These are phyloP conservation scores for Castanea sativa DNA, from an alignment of 306 rosid species.

Conservation along the genomic window DNA sequence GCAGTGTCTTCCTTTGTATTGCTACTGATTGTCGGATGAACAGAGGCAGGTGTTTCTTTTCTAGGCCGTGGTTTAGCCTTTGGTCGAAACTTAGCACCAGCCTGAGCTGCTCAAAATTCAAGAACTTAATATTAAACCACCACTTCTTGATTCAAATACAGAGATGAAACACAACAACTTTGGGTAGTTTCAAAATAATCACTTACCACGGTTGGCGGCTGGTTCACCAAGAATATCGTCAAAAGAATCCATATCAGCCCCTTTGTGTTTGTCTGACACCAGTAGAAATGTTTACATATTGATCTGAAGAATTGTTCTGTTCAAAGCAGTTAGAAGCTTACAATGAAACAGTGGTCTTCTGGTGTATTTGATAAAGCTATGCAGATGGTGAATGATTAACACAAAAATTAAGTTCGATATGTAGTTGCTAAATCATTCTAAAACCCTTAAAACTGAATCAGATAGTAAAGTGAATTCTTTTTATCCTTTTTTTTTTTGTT, in stretches of 20 bases:
- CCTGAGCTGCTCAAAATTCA: constrained; percentile 35
- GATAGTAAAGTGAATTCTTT: background rate
- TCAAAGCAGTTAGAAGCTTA: background rate
- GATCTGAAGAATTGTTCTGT: background rate
- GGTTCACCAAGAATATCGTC: constrained; percentile 51
- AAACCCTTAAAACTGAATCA: background rate
- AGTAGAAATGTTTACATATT: background rate
- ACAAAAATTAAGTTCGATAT: background rate
- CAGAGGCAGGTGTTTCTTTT: constrained; percentile 31
- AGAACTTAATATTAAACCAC: background rate
- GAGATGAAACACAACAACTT: background rate
- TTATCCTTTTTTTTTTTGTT: background rate
- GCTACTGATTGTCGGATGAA: constrained; percentile 15
- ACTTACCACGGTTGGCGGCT: constrained; percentile 37
- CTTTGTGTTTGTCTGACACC: background rate
- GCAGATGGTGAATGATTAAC: background rate
- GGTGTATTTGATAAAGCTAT: background rate
- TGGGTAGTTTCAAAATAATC: constrained; percentile 2
- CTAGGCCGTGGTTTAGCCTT: constrained; percentile 50
- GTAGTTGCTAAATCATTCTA: background rate
- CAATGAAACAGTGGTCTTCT: background rate
- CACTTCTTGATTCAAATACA: background rate
- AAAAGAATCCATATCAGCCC: constrained; percentile 50
- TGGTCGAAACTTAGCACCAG: constrained; percentile 54
- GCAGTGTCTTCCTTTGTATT: constrained; percentile 32